Evolutionary conservation across 371 early-diverging fungal genomes (phyloP), one percentile per base, ranked within the genome.

Genomic region (Haplosporangium sp.): DNA sequence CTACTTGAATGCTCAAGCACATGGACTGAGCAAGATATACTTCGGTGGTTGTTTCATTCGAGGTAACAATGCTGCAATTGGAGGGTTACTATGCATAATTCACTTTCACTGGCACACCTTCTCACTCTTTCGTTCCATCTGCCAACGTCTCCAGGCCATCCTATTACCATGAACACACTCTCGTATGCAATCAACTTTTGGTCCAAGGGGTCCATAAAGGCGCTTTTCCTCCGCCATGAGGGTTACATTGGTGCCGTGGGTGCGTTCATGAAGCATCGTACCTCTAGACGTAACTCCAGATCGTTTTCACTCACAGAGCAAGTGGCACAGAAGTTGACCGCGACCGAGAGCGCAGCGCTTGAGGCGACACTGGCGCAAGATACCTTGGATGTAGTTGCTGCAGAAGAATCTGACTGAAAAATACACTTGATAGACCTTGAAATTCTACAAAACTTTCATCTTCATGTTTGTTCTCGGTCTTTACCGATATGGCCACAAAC

Each of bases 21-120:
- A 98, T 83, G 93, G 91, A n/a, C 86, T 98, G 63, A 89, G 84
- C 42, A 86, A 89, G 52, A 97, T 98, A 50, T 98, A 97, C 83
- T 98, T 98, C 86, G 95, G 95, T 64, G 99, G 99, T 40, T 96
- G 93, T 81, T 98, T 97, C 83, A 97, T 98, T 62, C 88, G 98
- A 84, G 97, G 91, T 85, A 85, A 80, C 29, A 29, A 29, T 29
- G 29, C 29, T 29, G 29, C 29, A 29, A 2, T 29, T 29, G 29
- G 4, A 29, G 4, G 4, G 4, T 29, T 29, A 29, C 29, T 29
- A 29, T 29, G 29, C 2, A 29, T 29, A 4, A 29, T 29, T 4
- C 29, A 46, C 10, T 40, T 13, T 37, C n/a, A 4, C 9, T 16
- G 41, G 42, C 43, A 51, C 16, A n/a, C n/a, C 16, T 12, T 29